These are phyloP conservation scores for Hirsutella rhossiliensis DNA, from an alignment of 2,329 filamentous ascomycete genomes.

Conservation along the genomic window DNA sequence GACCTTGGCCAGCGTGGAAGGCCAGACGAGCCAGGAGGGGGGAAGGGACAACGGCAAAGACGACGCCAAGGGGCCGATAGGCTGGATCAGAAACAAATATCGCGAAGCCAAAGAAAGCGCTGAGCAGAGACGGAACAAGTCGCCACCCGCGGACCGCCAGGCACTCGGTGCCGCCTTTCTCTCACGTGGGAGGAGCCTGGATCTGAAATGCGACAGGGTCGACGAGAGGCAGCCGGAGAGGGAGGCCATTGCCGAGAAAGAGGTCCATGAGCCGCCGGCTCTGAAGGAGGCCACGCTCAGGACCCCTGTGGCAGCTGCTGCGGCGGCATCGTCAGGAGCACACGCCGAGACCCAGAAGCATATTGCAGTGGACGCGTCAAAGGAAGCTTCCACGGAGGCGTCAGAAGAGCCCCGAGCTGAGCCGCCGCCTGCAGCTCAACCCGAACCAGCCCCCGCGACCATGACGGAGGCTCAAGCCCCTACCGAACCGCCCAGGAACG, in stretches of 20 bases:
- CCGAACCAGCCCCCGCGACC: neutral
- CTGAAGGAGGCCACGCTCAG: neutral
- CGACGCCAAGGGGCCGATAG: slow-evolving; percentile 38
- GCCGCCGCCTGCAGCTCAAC: neutral
- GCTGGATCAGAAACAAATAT: slow-evolving; percentile 49
- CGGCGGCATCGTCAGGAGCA: too few relatives aligned
- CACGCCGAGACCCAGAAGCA: too few relatives aligned
- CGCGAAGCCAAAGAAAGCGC: slow-evolving; percentile 45
- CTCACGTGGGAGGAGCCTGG: slow-evolving; percentile 33
- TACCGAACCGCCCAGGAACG: neutral
- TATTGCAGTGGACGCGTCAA: too few relatives aligned
- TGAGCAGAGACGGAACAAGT: slow-evolving; percentile 44
- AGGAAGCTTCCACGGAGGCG: neutral
- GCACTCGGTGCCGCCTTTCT: slow-evolving; percentile 16
- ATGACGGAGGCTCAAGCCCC: neutral
- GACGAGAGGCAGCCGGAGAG: slow-evolving; percentile 9
- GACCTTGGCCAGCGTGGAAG: slow-evolving; percentile 24
- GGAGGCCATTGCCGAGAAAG: neutral
- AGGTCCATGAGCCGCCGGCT: neutral
- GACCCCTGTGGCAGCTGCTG: too few relatives aligned
- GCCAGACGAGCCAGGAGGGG: slow-evolving; percentile 23
- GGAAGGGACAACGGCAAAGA: slow-evolving; percentile 29
- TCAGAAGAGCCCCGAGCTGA: neutral
- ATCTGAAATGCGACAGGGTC: slow-evolving; percentile 28
- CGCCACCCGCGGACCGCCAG: slow-evolving; percentile 32